Evolutionary conservation across 345 rosid species (phyloP).

Genomic region (Odontarrhena argentea): DNA sequence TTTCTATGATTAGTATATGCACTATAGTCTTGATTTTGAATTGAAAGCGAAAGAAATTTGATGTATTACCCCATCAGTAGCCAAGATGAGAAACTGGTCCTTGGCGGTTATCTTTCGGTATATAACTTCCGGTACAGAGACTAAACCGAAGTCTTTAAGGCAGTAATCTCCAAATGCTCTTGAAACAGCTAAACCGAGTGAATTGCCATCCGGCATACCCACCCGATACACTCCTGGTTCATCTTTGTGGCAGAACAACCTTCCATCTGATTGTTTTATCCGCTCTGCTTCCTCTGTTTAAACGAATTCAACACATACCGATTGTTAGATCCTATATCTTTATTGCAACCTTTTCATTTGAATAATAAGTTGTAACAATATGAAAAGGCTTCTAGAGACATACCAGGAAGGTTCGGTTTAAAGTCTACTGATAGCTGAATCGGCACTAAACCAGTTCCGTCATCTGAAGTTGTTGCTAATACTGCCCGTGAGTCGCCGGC

Average conservation of each 20-base stretch:
- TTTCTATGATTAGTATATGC: neutral
- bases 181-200: constrained; percentile 77
- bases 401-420: constrained; percentile 87
- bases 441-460: constrained; percentile 61
- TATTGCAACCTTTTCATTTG: neutral
- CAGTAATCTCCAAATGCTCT: constrained; percentile 90
- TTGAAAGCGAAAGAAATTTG: neutral
- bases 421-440: constrained; percentile 80
- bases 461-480: constrained; percentile 57
- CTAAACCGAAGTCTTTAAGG: constrained; percentile 79
- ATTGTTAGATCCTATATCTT: neutral
- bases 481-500: constrained; percentile 89
- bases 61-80: constrained; percentile 72
- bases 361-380: neutral
- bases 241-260: constrained; percentile 64
- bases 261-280: constrained; percentile 62
- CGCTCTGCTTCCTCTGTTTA: constrained; percentile 83
- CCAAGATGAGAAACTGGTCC: constrained; percentile 78
- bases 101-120: constrained; percentile 54
- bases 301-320: constrained; percentile 17
- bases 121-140: constrained; percentile 72
- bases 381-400: neutral
- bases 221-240: constrained; percentile 83
- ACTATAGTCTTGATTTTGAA: constrained; percentile 7
- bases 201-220: constrained; percentile 64